phyloP scores from a whole-genome alignment of 805 yeast species.

The Kuraishia borneana region DNA sequence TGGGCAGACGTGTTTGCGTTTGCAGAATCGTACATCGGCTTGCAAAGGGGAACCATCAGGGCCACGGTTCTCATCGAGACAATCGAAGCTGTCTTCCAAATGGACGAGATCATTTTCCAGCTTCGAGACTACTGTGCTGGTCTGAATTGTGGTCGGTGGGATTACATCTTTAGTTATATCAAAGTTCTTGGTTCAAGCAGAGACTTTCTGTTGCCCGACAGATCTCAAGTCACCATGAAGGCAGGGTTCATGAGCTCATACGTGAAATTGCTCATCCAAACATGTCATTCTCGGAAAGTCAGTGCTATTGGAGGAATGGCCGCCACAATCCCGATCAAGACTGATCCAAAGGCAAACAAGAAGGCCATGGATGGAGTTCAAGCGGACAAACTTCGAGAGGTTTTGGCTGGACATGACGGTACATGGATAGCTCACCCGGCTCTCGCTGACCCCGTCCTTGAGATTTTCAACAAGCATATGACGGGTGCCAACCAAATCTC shows the following conservation, averaged over 20 bases:
- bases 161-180: conserved; percentile 60
- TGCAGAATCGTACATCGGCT: conserved; percentile 51
- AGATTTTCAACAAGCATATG: conserved; percentile 66
- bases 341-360: conserved; percentile 50
- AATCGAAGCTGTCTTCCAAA: conserved; percentile 62
- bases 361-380: conserved; percentile 64
- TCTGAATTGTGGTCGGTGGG: conserved; percentile 72
- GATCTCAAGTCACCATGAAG: conserved; percentile 57
- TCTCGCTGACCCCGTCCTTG: conserved; percentile 59
- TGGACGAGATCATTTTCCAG: conserved; percentile 71
- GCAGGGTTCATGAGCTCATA: conserved; percentile 62
- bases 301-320: conserved; percentile 93
- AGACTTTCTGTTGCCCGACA: conserved; percentile 55
- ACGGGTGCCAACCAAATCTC: conserved; percentile 72
- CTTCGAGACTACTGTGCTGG: conserved; percentile 64
- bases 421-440: conserved; percentile 93
- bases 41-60: conserved; percentile 60
- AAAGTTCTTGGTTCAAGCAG: conserved; percentile 54
- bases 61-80: conserved; percentile 67
- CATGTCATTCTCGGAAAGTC: conserved; percentile 62
- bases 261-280: conserved; percentile 52
- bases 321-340: conserved; percentile 73
- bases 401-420: conserved; percentile 73
- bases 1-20: conserved; percentile 65
- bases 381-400: conserved; percentile 68